These are phyloP conservation scores for Calycina marina DNA, from an alignment of 2,329 filamentous ascomycete genomes.

Conservation along the genomic window DNA sequence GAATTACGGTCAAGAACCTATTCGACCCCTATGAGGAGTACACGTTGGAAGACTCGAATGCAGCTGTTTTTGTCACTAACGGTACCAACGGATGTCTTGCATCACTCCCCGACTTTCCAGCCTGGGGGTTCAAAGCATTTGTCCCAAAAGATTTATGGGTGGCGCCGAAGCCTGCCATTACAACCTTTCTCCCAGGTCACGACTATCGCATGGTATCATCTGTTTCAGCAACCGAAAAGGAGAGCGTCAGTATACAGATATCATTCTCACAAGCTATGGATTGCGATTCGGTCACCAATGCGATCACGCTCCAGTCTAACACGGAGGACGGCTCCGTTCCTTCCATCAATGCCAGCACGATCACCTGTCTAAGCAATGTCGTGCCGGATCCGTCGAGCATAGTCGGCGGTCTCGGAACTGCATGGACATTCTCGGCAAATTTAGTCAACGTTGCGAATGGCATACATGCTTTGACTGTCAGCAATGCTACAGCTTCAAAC, in stretches of 20 bases:
- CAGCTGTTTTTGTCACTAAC: constrained; percentile 31
- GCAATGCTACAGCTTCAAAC: constrained; percentile 33
- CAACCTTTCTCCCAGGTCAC: constrained; percentile 42
- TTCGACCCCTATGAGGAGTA: constrained; percentile 46
- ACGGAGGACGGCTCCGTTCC: constrained; percentile 31
- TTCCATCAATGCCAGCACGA: constrained; percentile 28
- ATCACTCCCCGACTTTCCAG: constrained; percentile 33
- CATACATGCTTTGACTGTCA: constrained; percentile 41
- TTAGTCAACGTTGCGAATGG: constrained; percentile 44
- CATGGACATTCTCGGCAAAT: constrained; percentile 37
- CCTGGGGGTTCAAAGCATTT: constrained; percentile 42
- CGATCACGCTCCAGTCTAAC: constrained; percentile 36
- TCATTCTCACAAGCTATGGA: constrained; percentile 47
- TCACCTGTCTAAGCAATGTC: constrained; percentile 30
- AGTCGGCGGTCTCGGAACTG: constrained; percentile 36
- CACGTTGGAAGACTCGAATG: constrained; percentile 31
- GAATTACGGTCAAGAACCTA: constrained; percentile 43
- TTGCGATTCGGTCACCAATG: constrained; percentile 36
- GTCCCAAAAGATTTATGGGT: constrained; percentile 36
- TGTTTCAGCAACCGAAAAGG: constrained; percentile 25
- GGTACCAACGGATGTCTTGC: constrained; percentile 40
- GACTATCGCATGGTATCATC: constrained; percentile 39
- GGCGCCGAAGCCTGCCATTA: constrained; percentile 39
- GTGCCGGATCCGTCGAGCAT: constrained; percentile 24
- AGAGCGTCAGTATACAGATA: constrained; percentile 35